A percentile compares a stretch with the other conserved stretches of the same genome.
Conservation (phyloP, 257 asterid species). For the Nicotiana knightiana region DNA sequence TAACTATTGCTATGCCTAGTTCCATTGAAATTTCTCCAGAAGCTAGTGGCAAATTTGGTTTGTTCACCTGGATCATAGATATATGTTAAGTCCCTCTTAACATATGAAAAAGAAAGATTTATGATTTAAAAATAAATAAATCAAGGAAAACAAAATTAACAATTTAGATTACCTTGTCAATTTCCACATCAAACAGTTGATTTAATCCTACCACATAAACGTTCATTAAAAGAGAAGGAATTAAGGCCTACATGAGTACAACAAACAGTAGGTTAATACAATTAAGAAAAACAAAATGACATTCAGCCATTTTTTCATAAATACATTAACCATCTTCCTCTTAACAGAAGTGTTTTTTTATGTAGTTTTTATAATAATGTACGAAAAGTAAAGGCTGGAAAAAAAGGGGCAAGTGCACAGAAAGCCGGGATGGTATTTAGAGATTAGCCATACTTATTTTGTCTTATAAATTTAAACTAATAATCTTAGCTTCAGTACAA, state of each 20-base stretch:
- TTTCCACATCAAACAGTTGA: constrained; percentile 15
- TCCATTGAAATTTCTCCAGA: constrained; percentile 19
- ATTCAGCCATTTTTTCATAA: neutral
- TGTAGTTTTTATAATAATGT: neutral
- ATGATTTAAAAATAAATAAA: too few species aligned
- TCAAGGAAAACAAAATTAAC: neutral
- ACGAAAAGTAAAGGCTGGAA: neutral
- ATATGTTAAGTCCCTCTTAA: neutral
- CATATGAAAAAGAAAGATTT: neutral
- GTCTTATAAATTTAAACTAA: too few species aligned
- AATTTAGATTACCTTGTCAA: constrained; percentile 13
- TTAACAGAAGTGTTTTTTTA: neutral
- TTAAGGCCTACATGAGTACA: constrained; percentile 3
- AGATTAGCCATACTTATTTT: too few species aligned
- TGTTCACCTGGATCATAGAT: constrained; percentile 9
- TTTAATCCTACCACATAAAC: constrained; percentile 19
- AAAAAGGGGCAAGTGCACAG: neutral
- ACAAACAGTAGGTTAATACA: neutral
- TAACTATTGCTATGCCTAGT: constrained; percentile 1
- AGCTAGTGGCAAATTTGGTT: constrained; percentile 18
- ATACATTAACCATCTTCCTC: neutral
- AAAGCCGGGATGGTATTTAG: too few species aligned
- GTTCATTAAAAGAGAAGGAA: constrained; percentile 16
- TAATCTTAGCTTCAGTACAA: too few species aligned
- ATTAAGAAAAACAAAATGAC: neutral